Conservation (phyloP, 2,329 filamentous ascomycete genomes). For the Penicillium oxalicum region DNA sequence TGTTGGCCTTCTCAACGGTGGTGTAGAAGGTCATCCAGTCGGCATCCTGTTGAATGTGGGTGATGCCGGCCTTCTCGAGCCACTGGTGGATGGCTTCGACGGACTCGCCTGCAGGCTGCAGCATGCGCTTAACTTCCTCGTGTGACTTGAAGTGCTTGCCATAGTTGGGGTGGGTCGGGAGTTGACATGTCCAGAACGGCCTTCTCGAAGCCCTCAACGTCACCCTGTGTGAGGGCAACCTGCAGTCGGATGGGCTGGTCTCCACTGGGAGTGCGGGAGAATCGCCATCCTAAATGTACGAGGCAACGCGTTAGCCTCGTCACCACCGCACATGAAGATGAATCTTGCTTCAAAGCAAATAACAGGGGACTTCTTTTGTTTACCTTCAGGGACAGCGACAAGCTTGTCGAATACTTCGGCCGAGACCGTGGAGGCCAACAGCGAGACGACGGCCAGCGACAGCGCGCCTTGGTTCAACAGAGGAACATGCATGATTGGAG, state of each 20-base stretch:
- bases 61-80: slow-evolving; percentile 39
- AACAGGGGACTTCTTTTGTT: neutral
- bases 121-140: slow-evolving; percentile 46
- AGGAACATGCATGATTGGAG: slow-evolving; percentile 22
- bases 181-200: slow-evolving; percentile 47
- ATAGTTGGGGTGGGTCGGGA: slow-evolving; percentile 43
- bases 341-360: too few relatives aligned
- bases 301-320: too few relatives aligned
- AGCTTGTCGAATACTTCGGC: slow-evolving; percentile 35
- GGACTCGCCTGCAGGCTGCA: slow-evolving; percentile 41
- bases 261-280: slow-evolving; percentile 21
- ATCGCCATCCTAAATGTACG: slow-evolving; percentile 26
- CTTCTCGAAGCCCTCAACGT: slow-evolving; percentile 38
- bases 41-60: slow-evolving; percentile 32
- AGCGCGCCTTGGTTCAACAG: slow-evolving; percentile 23
- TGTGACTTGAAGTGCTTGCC: slow-evolving; percentile 45
- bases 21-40: slow-evolving; percentile 37
- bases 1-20: slow-evolving; percentile 32
- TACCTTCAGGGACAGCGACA: slow-evolving; percentile 30
- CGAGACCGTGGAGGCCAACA: slow-evolving; percentile 23
- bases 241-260: slow-evolving; percentile 28
- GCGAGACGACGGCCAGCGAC: slow-evolving; percentile 27
- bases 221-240: slow-evolving; percentile 33
- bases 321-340: too few relatives aligned
- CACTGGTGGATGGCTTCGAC: slow-evolving; percentile 41